Percentiles rank a stretch among this genome's conserved stretches.
Conservation (phyloP, 1,139 yeast species). For the Geotrichum fermentans region DNA sequence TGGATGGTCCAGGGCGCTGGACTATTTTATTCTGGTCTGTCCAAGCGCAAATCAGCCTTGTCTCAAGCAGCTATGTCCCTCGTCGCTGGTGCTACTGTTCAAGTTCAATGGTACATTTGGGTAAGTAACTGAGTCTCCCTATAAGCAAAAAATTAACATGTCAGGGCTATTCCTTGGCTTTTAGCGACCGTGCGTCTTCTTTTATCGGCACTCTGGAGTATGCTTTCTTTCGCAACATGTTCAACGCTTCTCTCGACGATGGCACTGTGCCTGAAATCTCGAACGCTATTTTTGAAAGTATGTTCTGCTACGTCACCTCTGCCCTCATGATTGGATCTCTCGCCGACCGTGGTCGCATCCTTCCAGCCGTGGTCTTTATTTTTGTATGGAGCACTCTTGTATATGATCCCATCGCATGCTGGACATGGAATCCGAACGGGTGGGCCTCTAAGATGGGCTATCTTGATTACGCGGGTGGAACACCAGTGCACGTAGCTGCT, state of each 20-base stretch:
- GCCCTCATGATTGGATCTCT: conserved; percentile 54
- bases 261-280: conserved; percentile 36
- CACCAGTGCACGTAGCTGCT: conserved; percentile 55
- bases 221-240: conserved; percentile 40
- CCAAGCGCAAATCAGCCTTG: conserved; percentile 52
- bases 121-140: conserved; percentile 1
- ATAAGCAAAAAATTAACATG: too few relatives aligned
- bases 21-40: conserved; percentile 55
- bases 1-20: conserved; percentile 32
- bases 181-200: conserved; percentile 38
- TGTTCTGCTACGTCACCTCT: conserved; percentile 51
- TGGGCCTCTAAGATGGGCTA: conserved; percentile 52
- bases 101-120: conserved; percentile 49
- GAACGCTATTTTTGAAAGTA: conserved; percentile 48
- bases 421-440: conserved; percentile 61
- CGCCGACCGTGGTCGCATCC: conserved; percentile 53
- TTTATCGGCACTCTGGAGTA: conserved; percentile 48
- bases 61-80: conserved; percentile 51
- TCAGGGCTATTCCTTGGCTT: conserved; percentile 50
- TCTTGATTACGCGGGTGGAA: conserved; percentile 62
- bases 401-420: conserved; percentile 58
- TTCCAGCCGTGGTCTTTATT: conserved; percentile 53
- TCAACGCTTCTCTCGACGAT: conserved; percentile 36
- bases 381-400: conserved; percentile 52
- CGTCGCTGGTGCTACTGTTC: conserved; percentile 42